phyloP scores from a whole-genome alignment of 2,329 filamentous ascomycete genomes.

The Acephala macrosclerotiorum region DNA sequence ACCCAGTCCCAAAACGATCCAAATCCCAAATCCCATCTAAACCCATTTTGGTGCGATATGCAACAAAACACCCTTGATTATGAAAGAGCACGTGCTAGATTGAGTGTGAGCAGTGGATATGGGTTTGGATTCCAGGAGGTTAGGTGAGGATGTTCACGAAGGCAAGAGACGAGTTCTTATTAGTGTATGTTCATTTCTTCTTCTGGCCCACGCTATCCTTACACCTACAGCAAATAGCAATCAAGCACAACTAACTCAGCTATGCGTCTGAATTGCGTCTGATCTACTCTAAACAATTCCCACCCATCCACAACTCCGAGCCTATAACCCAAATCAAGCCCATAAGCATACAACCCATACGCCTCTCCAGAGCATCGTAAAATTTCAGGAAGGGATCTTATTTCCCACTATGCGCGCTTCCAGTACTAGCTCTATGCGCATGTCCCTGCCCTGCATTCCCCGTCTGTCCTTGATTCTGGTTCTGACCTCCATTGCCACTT shows the following conservation, averaged over 20 bases:
- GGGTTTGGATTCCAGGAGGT: too few species aligned
- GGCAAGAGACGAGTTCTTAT: neutral
- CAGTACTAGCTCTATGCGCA: constrained; percentile 36
- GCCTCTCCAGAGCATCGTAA: too few species aligned
- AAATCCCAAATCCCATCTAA: too few species aligned
- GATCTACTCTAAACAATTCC: constrained; percentile 2
- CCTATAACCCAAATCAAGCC: constrained; percentile 1
- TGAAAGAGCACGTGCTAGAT: too few species aligned
- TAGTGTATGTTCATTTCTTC: neutral
- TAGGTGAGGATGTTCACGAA: neutral
- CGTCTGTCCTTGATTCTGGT: constrained; percentile 6
- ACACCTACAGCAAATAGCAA: neutral
- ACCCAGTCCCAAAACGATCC: too few species aligned
- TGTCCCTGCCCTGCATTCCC: constrained; percentile 36
- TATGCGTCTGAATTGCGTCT: neutral
- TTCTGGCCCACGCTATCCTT: neutral
- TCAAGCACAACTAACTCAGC: neutral
- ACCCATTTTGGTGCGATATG: too few species aligned
- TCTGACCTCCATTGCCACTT: constrained; percentile 16
- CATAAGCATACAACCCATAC: neutral
- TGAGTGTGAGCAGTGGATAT: too few species aligned
- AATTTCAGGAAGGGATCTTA: constrained; percentile 11
- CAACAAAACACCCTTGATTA: too few species aligned
- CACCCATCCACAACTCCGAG: neutral
- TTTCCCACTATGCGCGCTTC: constrained; percentile 36